Evolutionary conservation across 495 filamentous ascomycete species (phyloP), one percentile per base, ranked within the genome.

Genomic region (Amphirosellinia nigrospora): DNA sequence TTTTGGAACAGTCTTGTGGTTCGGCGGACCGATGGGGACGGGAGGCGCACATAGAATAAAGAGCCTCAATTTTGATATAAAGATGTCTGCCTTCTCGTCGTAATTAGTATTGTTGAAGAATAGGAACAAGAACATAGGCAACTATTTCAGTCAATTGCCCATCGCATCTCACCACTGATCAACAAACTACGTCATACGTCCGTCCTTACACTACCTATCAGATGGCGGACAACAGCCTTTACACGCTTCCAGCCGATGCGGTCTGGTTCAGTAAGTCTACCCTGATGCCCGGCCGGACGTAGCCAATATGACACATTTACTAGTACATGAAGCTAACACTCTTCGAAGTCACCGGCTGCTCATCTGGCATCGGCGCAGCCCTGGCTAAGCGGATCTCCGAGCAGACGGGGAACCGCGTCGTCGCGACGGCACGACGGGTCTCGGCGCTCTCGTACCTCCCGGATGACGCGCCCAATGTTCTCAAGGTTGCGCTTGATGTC

Each of bases 211-310:
- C 3, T 64, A 41, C 21, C 28, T 5, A 28, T 28, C 43, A 50
- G 30, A 64, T 64, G 61, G 61, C 28, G 16, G 23, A 79, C 61
- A 72, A 67, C n/a, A 70, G 81, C 46, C 77, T 74, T 1, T 86
- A 86, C 72, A 71, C 72, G 15, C 79, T 86, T 39, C 83, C 84
- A n/a, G 3, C 73, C n/a, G 79, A 84, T 65, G 84, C 84, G 45
- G 80, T 83, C 73, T 87, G 85, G 85, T 80, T 87, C 70, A 84
- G 83, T 85, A 74, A 77, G 82, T 69, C 43, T 10, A 23, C 7
- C 56, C 36, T 34, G 38, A 21, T 4, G 10, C 32, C 4, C 46
- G 39, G 26, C 7, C 39, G 32, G 0, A 50, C 39, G 11, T 48
- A 41, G 21, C 45, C 61, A 21, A 34, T 39, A 9, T 26, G 38